Evolutionary conservation across 768 basidiomycete genomes (phyloP), one percentile per base, ranked within the genome.

Genomic region (Coprinopsis cinerea): DNA sequence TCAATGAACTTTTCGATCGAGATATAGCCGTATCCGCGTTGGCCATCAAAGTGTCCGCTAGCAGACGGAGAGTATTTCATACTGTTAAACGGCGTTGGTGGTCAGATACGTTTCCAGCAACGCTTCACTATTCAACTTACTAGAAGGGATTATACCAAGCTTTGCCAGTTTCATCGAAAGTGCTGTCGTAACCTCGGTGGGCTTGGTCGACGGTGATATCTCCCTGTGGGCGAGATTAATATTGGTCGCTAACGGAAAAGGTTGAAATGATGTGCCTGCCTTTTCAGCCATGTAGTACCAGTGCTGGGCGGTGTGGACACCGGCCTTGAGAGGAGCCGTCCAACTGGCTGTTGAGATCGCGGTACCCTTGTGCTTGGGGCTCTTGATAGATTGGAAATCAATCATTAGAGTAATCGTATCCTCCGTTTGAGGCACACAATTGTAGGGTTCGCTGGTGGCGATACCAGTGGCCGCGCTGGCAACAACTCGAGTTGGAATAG

Each of bases 251-350:
- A 22, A 7, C 6, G 11, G 41, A 43, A 43, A 23, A 22, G 41
- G 25, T n/a, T n/a, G n/a, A n/a, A n/a, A n/a, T n/a, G n/a, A n/a
- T n/a, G n/a, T n/a, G n/a, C 9, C 41, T 15, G 42, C 90, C 75
- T 90, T 94, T 71, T 90, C 86, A 43, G 79, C 92, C 87, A 94
- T 90, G 68, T 93, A 94, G 67, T 94, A 92, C 88, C 89, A 94
- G 60, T 90, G 84, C 60, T 96, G 92, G 34, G 85, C 86, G 6
- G 87, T 85, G 64, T 94, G 92, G 7, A 95, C 77, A n/a, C 92
- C 92, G 18, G 88, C 76, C 62, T 88, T 88, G 52, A 92, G 70
- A 15, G 92, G 93, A 0, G 93, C 92, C 1, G 92, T 93, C 92
- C 92, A 96, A 45, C 86, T 88, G 7, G 93, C 92, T 3, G 93